Evolutionary conservation across 345 rosid species (phyloP), one percentile per base, ranked within the genome.

Genomic region (Carallia pectinifolia): DNA sequence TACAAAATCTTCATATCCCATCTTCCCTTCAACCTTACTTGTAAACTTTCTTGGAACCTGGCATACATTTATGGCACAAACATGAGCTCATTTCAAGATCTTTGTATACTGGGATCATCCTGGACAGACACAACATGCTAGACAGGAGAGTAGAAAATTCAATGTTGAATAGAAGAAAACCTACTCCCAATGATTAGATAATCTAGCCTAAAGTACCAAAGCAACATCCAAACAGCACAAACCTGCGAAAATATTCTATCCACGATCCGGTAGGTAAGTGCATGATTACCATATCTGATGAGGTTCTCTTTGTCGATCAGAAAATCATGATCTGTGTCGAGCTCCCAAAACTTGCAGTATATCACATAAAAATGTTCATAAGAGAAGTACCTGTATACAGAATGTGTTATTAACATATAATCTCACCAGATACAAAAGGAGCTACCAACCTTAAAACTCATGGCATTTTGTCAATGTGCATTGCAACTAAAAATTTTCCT

Each of bases 291-390:
- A 81, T 93, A 93, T 87, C 92, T 85, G 77, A 93, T 87, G 53
- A 93, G 97, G 85, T 93, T 93, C 83, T 93, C 98, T 83, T 91
- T 89, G 85, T 93, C 96, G n/a, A 91, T 93, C 80, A 89, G 84
- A 82, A 93, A 93, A 87, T 93, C 98, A 73, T 93, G 97, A 77
- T 93, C 98, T n/a, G 90, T 85, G 78, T 93, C 98, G 70, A 93
- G 86, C 88, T 93, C 98, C 98, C 98, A 93, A 71, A 91, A 93
- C 82, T 91, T 93, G 94, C 98, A 93, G 89, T 93, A 93, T 80
- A 93, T 90, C 63, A 93, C 97, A 53, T 93, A 93, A 73, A 93
- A 93, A 79, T 93, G 98, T 71, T 93, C 98, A 77, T 93, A 93
- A 0, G 98, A 93, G 80, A 93, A 93, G 79, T 91, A 93, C 83